phyloP scores from a whole-genome alignment of 2,329 filamentous ascomycete species.

The Microsporum audouinii region DNA sequence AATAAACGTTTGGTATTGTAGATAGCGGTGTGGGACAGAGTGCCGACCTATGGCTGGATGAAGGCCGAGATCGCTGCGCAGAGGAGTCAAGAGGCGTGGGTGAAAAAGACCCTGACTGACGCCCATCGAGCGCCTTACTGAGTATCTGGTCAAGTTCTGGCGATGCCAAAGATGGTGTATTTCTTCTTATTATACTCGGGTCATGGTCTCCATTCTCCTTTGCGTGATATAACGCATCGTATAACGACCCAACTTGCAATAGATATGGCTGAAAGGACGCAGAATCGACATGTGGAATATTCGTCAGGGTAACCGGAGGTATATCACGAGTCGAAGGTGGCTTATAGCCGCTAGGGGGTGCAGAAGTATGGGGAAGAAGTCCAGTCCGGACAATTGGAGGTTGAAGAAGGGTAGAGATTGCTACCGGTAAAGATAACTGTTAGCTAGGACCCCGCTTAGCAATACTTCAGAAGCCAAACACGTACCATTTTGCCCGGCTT shows the following conservation, averaged over 20 bases:
- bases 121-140: slow-evolving; percentile 34
- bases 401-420: slow-evolving; percentile 74
- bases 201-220: slow-evolving; percentile 64
- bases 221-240: slow-evolving; percentile 76
- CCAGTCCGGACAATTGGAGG: slow-evolving; percentile 69
- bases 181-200: slow-evolving; percentile 35
- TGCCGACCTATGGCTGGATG: slow-evolving; percentile 40
- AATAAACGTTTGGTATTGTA: slow-evolving; percentile 86
- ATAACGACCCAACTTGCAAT: slow-evolving; percentile 70
- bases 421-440: slow-evolving; percentile 29
- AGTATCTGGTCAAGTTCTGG: slow-evolving; percentile 42
- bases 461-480: not conserved
- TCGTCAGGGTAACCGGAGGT: slow-evolving; percentile 80
- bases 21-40: slow-evolving; percentile 57
- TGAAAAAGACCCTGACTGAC: slow-evolving; percentile 22
- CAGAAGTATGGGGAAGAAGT: slow-evolving; percentile 64
- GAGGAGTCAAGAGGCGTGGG: slow-evolving; percentile 5
- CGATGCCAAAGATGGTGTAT: slow-evolving; percentile 32
- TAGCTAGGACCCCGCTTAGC: not conserved
- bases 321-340: slow-evolving; percentile 82
- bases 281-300: slow-evolving; percentile 68
- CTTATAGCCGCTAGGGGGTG: slow-evolving; percentile 58
- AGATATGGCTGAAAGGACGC: slow-evolving; percentile 77
- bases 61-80: slow-evolving; percentile 30
- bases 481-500: slow-evolving; percentile 60